Evolutionary conservation across 805 yeast species (phyloP).

Genomic region (Cyberlindnera amylophila): DNA sequence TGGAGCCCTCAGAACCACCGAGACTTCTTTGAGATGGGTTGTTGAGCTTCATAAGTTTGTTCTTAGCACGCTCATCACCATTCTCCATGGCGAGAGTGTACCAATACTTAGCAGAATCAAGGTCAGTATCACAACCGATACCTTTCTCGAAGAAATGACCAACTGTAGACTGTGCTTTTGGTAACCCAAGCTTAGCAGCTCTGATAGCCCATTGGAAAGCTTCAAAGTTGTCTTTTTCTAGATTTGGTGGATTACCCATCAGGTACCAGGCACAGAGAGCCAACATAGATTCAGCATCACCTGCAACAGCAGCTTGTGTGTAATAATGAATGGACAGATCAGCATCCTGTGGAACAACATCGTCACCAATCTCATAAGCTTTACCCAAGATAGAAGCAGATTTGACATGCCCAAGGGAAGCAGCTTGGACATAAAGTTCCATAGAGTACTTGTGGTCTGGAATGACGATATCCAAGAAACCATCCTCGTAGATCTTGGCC

Average conservation of each 20-base stretch:
- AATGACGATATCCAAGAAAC: conserved; percentile 83
- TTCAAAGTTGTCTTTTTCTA: conserved; percentile 74
- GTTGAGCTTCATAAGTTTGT: conserved; percentile 27
- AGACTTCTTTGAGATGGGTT: background rate
- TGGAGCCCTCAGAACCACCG: background rate
- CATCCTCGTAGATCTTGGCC: conserved; percentile 77
- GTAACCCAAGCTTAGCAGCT: conserved; percentile 71
- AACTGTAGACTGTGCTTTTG: conserved; percentile 82
- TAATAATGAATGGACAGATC: conserved; percentile 88
- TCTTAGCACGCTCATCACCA: conserved; percentile 48
- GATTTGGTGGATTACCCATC: conserved; percentile 82
- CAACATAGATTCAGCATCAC: conserved; percentile 86
- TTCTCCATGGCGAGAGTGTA: conserved; percentile 66
- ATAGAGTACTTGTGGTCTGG: conserved; percentile 81
- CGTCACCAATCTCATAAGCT: conserved; percentile 73
- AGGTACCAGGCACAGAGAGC: conserved; percentile 96
- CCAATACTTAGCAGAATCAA: conserved; percentile 65
- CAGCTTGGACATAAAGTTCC: conserved; percentile 82
- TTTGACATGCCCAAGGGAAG: conserved; percentile 79
- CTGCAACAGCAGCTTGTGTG: conserved; percentile 84
- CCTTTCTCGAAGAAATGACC: conserved; percentile 86
- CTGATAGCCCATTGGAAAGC: conserved; percentile 93
- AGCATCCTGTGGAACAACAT: conserved; percentile 69
- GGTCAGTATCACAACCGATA: conserved; percentile 69
- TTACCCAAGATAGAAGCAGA: conserved; percentile 79